These are phyloP conservation scores for Achaetomium macrosporum DNA, from an alignment of 2,329 filamentous ascomycete species.

Conservation along the genomic window DNA sequence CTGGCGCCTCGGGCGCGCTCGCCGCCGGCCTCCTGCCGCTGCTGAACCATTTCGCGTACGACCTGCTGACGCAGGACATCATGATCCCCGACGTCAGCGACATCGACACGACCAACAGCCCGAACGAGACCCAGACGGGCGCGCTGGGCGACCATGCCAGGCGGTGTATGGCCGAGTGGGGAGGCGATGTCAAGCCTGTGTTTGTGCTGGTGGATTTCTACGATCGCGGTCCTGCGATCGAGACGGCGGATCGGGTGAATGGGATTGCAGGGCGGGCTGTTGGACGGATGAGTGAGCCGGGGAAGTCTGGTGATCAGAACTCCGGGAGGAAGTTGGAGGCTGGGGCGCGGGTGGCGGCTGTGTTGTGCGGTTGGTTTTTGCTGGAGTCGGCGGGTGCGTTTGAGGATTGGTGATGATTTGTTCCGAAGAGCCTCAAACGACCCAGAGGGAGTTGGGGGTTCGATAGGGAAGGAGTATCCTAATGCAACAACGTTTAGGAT, in stretches of 20 bases:
- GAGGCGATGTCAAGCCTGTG: conserved; percentile 48
- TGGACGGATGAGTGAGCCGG: conserved; percentile 20
- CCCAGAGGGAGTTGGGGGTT: too few species aligned
- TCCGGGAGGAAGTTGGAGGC: conserved; percentile 15
- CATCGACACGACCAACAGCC: conserved; percentile 60
- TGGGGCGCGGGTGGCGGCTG: not conserved
- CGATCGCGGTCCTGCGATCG: conserved; percentile 63
- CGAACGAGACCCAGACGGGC: conserved; percentile 47
- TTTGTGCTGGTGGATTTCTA: conserved; percentile 79
- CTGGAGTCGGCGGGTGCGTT: too few species aligned
- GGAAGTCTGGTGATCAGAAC: too few species aligned
- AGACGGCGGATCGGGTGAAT: conserved; percentile 64
- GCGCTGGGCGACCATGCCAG: conserved; percentile 48
- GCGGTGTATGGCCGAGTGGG: conserved; percentile 53
- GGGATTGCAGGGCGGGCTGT: conserved; percentile 30
- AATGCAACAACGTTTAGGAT: too few species aligned
- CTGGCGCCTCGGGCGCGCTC: conserved; percentile 47
- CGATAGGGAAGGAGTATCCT: too few species aligned
- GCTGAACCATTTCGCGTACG: conserved; percentile 76
- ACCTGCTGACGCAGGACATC: conserved; percentile 47
- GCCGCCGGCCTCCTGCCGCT: conserved; percentile 58
- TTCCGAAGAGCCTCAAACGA: too few species aligned
- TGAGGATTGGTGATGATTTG: too few species aligned
- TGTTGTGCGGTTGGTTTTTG: not conserved
- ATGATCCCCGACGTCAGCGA: conserved; percentile 55